These are phyloP conservation scores for Lactifluus pinguis DNA, from an alignment of 768 basidiomycete species.

Conservation along the genomic window DNA sequence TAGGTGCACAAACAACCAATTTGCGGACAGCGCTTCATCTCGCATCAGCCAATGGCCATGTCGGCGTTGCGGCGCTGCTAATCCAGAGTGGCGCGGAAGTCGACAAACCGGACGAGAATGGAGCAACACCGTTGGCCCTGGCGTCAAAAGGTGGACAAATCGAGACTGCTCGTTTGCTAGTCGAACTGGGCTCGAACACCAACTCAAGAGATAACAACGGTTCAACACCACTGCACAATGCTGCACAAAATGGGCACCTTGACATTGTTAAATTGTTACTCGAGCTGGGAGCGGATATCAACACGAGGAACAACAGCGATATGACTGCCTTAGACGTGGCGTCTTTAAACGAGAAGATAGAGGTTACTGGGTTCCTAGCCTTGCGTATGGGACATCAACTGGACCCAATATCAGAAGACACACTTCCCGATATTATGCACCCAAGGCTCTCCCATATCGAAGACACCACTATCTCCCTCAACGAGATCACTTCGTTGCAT, in stretches of 20 bases:
- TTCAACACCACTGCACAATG: background rate
- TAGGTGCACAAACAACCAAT: background rate
- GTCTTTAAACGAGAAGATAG: background rate
- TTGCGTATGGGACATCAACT: too few relatives aligned
- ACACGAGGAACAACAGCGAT: background rate
- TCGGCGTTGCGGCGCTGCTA: background rate
- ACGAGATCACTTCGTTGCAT: background rate
- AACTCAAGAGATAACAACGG: background rate
- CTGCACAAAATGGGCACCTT: background rate
- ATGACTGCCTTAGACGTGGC: background rate
- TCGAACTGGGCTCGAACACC: background rate
- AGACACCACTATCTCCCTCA: too few relatives aligned
- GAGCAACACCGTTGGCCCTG: background rate
- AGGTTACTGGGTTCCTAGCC: background rate
- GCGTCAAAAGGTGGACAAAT: background rate
- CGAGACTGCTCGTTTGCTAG: background rate
- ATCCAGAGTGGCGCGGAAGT: background rate
- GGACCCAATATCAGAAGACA: background rate
- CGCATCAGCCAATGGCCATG: background rate
- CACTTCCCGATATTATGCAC: background rate
- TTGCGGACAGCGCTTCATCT: background rate
- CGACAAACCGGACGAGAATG: background rate
- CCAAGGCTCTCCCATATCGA: too few relatives aligned
- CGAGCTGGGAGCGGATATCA: background rate
- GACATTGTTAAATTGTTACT: background rate